Evolutionary conservation across 208 protist species (phyloP).

Genomic region (Trypanosomatidae sp.): DNA sequence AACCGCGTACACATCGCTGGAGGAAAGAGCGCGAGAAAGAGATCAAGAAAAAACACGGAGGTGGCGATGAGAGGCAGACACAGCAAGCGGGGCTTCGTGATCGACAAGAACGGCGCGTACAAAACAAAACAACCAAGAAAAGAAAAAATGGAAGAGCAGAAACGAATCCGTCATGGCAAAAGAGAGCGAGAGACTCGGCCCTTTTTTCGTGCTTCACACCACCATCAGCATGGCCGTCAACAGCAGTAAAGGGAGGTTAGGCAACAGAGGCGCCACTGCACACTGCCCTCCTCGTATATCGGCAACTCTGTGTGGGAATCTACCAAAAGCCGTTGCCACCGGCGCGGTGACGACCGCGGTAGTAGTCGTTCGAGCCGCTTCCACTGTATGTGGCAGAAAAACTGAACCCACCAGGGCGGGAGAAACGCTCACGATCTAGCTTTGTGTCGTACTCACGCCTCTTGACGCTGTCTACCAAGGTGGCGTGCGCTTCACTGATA

Average conservation of each 20-base stretch:
- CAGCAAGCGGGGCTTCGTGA: neutral
- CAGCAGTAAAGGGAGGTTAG: neutral
- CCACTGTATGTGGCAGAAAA: constrained; percentile 49
- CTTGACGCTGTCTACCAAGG: constrained; percentile 70
- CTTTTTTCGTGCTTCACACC: neutral
- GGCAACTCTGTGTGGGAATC: neutral
- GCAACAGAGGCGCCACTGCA: neutral
- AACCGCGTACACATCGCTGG: neutral
- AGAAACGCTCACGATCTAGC: constrained; percentile 51
- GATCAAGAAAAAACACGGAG: neutral
- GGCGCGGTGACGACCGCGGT: constrained; percentile 56
- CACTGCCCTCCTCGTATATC: neutral
- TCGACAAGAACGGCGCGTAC: neutral
- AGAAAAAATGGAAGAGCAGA: constrained; percentile 1
- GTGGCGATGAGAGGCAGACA: neutral
- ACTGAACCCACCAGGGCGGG: constrained; percentile 37
- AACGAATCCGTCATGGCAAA: neutral
- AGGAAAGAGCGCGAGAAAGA: neutral
- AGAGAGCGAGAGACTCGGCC: neutral
- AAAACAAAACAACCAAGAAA: constrained; percentile 5
- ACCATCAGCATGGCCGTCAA: neutral
- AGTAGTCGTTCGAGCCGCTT: constrained; percentile 37
- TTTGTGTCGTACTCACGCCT: constrained; percentile 87
- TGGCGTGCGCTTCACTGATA: constrained; percentile 85
- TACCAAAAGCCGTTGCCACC: constrained; percentile 64